A percentile compares a stretch with the other conserved stretches of the same genome.
Evolutionary conservation across 192 early-diverging fungal species (phyloP).

Genomic region (Geranomyces variabilis): DNA sequence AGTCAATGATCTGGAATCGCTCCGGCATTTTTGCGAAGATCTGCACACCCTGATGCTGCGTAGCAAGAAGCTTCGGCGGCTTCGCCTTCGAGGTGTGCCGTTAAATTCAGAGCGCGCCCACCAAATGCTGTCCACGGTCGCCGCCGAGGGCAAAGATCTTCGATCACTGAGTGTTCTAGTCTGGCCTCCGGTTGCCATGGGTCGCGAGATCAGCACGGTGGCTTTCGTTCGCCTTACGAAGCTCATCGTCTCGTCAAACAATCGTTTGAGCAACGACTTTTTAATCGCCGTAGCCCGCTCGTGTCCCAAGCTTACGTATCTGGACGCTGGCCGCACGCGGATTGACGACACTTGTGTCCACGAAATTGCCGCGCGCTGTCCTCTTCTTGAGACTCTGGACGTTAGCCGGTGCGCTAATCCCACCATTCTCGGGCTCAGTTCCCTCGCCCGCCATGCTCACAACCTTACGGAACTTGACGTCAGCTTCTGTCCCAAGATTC

Average conservation of each 20-base stretch:
- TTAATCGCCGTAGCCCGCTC: constrained; percentile 19
- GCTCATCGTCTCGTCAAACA: constrained; percentile 28
- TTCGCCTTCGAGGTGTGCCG: constrained; percentile 31
- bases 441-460: constrained; percentile 19
- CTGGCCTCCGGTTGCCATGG: constrained; percentile 31
- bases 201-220: constrained; percentile 11
- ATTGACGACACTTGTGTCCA: constrained; percentile 23
- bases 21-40: constrained; percentile 22
- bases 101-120: constrained; percentile 20
- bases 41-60: constrained; percentile 18
- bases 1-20: constrained; percentile 13
- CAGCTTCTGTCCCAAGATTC: constrained; percentile 27
- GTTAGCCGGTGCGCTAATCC: constrained; percentile 27
- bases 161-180: constrained; percentile 28
- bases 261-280: constrained; percentile 24
- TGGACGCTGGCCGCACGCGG: constrained; percentile 28
- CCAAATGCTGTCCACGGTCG: constrained; percentile 21
- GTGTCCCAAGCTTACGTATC: constrained; percentile 26
- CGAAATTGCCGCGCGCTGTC: constrained; percentile 24
- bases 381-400: constrained; percentile 21
- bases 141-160: constrained; percentile 18
- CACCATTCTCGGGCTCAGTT: constrained; percentile 9
- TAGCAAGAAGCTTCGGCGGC: constrained; percentile 8
- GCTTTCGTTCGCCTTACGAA: constrained; percentile 25
- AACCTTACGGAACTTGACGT: constrained; percentile 27